Evolutionary conservation across 805 yeast genomes (phyloP), one percentile per base, ranked within the genome.

Genomic region (Spathaspora gorwiae): DNA sequence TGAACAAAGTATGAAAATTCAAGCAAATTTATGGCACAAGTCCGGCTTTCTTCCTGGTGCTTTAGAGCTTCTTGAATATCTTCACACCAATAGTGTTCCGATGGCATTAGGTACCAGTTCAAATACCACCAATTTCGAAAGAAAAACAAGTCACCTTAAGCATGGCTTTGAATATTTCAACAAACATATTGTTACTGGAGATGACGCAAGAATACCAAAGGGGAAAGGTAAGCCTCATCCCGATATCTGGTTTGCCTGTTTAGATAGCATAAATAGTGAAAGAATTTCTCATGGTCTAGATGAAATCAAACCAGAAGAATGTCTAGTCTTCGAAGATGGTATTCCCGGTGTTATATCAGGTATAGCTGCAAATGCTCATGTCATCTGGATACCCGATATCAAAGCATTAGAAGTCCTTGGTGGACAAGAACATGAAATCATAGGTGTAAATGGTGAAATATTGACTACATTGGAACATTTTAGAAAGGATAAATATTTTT

Each of bases 221-320:
- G 98, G 97, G 3, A 76, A 83, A 50, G 98, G 99, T 6, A 94
- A 94, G 62, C 99, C 99, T 11, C 72, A 73, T 47, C 99, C 99
- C 2, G 95, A 90, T 61, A 90, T 94, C 51, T 94, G 96, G 95
- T 79, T 79, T 51, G 74, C 82, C 3, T 96, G 97, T 37, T 74
- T 94, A 48, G 78, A 72, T 14, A 75, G 83, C 11, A 55, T 94
- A 44, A 94, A 94, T 61, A 55, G 59, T 19, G 78, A 78, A 37
- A 73, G 82, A 42, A 54, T 59, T 10, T 61, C 60, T 1, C 55
- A 64, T 2, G 77, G 73, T 2, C 60, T 67, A 26, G 70, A 61
- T 1, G 67, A 66, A 32, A 84, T 92, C 48, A 56, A 61, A 44
- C 85, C 92, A 4, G 81, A 80, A 30, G 96, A 94, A 56, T 87